Percentiles rank a stretch among this genome's conserved stretches.
Evolutionary conservation across 2,329 filamentous ascomycete species (phyloP).

Genomic region (Rutstroemia sp.): DNA sequence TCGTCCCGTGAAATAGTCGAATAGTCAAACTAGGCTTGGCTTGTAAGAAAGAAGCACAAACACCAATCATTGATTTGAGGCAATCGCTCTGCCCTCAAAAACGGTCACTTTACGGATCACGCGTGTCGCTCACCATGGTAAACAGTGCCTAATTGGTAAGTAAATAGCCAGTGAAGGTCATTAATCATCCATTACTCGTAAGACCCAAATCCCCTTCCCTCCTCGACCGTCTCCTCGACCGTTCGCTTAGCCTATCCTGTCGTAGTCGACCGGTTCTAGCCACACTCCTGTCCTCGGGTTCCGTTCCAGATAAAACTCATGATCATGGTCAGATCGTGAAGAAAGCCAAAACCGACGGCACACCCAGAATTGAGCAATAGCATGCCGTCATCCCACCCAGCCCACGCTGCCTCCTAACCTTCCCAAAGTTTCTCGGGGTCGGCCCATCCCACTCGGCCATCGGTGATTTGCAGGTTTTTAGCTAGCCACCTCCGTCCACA

Average conservation of each 20-base stretch:
- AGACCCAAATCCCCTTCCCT: neutral
- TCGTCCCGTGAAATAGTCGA: neutral
- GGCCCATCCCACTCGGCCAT: neutral
- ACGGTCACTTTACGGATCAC: constrained; percentile 12
- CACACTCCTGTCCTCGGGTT: neutral
- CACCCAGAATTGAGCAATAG: constrained; percentile 6
- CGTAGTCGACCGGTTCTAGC: neutral
- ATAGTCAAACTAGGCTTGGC: constrained; percentile 18
- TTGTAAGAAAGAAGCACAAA: constrained; percentile 15
- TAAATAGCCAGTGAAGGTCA: neutral
- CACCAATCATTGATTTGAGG: constrained; percentile 26
- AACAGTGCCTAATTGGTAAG: too few relatives aligned
- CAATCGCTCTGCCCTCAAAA: constrained; percentile 14
- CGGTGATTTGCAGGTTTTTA: neutral
- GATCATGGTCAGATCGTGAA: neutral
- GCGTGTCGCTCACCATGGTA: constrained; percentile 9
- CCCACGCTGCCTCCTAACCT: too few relatives aligned
- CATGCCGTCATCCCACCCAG: constrained; percentile 10
- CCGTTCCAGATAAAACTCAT: neutral
- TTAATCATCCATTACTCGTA: neutral
- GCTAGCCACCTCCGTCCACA: neutral
- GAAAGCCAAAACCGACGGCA: neutral
- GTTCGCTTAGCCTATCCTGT: neutral
- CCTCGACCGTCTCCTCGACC: neutral
- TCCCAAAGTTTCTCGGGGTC: neutral